Base-by-base conservation (phyloP, 441 rosid species). In the Kokia cookei region DNA sequence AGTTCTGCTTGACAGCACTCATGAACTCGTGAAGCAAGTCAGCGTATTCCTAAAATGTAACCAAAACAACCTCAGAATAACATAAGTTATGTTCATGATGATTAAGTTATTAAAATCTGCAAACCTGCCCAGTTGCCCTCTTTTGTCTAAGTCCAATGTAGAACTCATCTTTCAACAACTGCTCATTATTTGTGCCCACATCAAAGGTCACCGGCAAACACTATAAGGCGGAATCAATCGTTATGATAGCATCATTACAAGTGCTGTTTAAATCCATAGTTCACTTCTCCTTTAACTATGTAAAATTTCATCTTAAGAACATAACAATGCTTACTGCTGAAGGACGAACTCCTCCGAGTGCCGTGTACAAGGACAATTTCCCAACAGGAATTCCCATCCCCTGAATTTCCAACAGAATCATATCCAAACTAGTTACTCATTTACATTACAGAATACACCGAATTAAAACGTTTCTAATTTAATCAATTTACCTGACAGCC, bases 341-440 rank as follows among this genome's bases (percentile, higher is more conserved):
- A 17, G 98, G 97, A 73, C 92, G 94, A 76, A 93, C 75, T 42
- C 98, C 98, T 79, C 98, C 98, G 10, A 93, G 87, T 35, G 99
- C 98, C 37, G 98, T 86, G 79, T 95, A 95, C 24, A 95, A 84
- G 27, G 97, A 80, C 76, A 95, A 82, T 80, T 95, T 95, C 54
- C 99, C 97, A 5, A 95, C 98, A 35, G 99, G 98, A 76, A 95
- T 95, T n/a, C 99, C 99, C 89, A 84, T 87, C 12, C 91, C 88
- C 90, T 88, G 59, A 47, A 77, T 47, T 72, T 37, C 12, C 63
- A 61, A 75, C 42, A 42, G 35, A 63, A 53, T 72, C 61, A 64
- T 17, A 17, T 11, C 24, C 19, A 72, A 26, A 26, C 9, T 19
- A 12, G 65, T 72, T 59, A 71, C 59, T 29, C 53, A n/a, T 22